Evolutionary conservation across 768 basidiomycete species (phyloP), one percentile per base, ranked within the genome.

Genomic region (Tremella mesenterica): DNA sequence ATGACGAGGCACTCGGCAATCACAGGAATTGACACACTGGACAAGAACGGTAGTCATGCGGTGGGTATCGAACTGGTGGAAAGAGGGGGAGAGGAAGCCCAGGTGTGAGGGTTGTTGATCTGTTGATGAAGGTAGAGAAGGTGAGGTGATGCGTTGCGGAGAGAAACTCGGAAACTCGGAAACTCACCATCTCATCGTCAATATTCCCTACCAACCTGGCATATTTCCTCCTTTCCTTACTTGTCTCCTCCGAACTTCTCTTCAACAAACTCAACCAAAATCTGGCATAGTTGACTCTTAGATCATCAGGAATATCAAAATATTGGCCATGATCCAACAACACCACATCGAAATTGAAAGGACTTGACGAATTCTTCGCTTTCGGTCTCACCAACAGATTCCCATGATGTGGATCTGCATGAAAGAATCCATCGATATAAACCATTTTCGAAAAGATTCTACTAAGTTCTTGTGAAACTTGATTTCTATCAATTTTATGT

Each of bases 361-460:
- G 87, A 8, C 88, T 89, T 53, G 76, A 79, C 1, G 88, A 85
- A 2, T 56, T 59, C 14, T 66, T 59, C 6, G 80, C 79, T 5
- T 85, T 81, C 1, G 85, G 83, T 51, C 95, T 82, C 43, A 99
- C 95, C 26, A 97, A 77, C 23, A 99, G 77, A 71, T 97, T 97
- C 4, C 92, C 92, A 55, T 69, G 64, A 72, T 93, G 92, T 28
- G 90, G 88, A 67, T 93, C 91, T 82, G 88, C 72, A 56, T 75
- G 73, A 52, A 73, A 72, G 50, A 67, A 90, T 16, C 92, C 92
- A 69, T 93, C 88, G 38, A 95, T 70, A 66, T 96, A 93, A 10
- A 97, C 88, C 95, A 97, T 96, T 66, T 82, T 84, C 46, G 81
- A 85, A 69, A 96, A 96, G 65, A 99, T 93, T 59, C 85, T 76